A percentile compares a stretch with the other conserved stretches of the same genome.
These are phyloP conservation scores for Pichia pseudocactophila DNA, from an alignment of 805 yeast species.

Conservation along the genomic window DNA sequence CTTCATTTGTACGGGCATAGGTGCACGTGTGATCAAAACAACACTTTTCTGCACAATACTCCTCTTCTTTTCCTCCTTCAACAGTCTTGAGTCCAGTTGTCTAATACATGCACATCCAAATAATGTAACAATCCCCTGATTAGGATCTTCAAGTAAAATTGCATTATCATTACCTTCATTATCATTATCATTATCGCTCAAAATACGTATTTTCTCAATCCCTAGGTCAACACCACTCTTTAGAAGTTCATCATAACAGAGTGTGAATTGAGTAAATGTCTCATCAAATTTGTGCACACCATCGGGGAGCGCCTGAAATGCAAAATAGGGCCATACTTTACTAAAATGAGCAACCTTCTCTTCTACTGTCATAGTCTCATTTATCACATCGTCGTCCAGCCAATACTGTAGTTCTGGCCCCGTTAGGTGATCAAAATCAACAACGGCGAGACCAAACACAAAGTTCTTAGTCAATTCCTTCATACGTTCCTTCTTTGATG, in stretches of 20 bases:
- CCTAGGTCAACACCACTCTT: slow-evolving; percentile 38
- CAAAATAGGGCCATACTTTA: slow-evolving; percentile 71
- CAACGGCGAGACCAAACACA: slow-evolving; percentile 78
- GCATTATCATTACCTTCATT: not conserved
- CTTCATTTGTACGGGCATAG: slow-evolving; percentile 79
- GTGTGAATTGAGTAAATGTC: slow-evolving; percentile 83
- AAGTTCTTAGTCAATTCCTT: slow-evolving; percentile 18
- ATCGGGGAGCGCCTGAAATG: slow-evolving; percentile 94
- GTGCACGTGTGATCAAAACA: slow-evolving; percentile 72
- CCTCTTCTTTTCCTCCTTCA: slow-evolving; percentile 38
- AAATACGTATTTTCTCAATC: slow-evolving; percentile 16
- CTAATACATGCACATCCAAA: slow-evolving; percentile 93
- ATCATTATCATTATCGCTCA: not conserved
- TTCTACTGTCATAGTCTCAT: slow-evolving; percentile 13
- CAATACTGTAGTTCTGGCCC: slow-evolving; percentile 97
- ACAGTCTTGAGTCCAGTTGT: slow-evolving; percentile 59
- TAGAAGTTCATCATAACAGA: slow-evolving; percentile 55
- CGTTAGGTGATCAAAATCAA: slow-evolving; percentile 82
- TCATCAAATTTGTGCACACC: slow-evolving; percentile 93
- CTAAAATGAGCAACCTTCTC: slow-evolving; percentile 27
- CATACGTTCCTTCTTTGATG: slow-evolving; percentile 3
- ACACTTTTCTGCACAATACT: slow-evolving; percentile 87
- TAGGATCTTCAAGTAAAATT: slow-evolving; percentile 12
- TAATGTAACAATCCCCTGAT: slow-evolving; percentile 47
- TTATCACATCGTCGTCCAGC: slow-evolving; percentile 35